Conservation (phyloP, 345 rosid genomes). For the Ceriops tagal region DNA sequence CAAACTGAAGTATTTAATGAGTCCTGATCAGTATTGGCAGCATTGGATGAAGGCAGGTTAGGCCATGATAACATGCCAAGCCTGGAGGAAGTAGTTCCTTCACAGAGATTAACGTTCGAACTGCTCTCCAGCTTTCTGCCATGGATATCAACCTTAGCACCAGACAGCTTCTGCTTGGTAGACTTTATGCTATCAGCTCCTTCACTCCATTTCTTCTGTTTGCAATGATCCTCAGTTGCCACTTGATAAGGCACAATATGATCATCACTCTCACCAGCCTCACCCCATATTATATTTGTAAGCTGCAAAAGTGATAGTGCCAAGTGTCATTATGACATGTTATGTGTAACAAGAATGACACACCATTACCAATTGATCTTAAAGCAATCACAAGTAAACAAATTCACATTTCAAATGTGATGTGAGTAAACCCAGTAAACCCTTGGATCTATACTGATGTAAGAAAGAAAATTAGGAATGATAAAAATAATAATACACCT, state of each 20-base stretch:
- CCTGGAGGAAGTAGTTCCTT: constrained; percentile 44
- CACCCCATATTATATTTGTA: constrained; percentile 83
- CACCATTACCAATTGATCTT: background rate
- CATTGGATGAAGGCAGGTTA: constrained; percentile 41
- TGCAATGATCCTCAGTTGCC: constrained; percentile 40
- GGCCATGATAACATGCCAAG: constrained; percentile 54
- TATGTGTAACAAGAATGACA: constrained; percentile 5
- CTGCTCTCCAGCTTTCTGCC: constrained; percentile 41
- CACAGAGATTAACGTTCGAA: constrained; percentile 37
- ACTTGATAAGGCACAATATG: constrained; percentile 72
- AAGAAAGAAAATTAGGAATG: too few species aligned
- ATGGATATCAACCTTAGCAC: constrained; percentile 34
- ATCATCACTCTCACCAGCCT: constrained; percentile 61
- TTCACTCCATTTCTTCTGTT: constrained; percentile 49
- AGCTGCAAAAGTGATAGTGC: constrained; percentile 49
- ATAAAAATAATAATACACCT: too few species aligned
- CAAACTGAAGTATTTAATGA: constrained; percentile 48
- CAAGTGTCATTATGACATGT: constrained; percentile 14
- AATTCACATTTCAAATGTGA: too few species aligned
- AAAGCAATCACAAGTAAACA: too few species aligned
- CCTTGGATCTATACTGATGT: too few species aligned
- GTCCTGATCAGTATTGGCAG: constrained; percentile 42
- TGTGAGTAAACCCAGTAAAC: too few species aligned
- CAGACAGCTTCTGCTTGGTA: constrained; percentile 40
- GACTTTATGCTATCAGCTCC: constrained; percentile 37